Evolutionary conservation across 495 filamentous ascomycete genomes (phyloP).

Genomic region (Penicillium bialowiezense): DNA sequence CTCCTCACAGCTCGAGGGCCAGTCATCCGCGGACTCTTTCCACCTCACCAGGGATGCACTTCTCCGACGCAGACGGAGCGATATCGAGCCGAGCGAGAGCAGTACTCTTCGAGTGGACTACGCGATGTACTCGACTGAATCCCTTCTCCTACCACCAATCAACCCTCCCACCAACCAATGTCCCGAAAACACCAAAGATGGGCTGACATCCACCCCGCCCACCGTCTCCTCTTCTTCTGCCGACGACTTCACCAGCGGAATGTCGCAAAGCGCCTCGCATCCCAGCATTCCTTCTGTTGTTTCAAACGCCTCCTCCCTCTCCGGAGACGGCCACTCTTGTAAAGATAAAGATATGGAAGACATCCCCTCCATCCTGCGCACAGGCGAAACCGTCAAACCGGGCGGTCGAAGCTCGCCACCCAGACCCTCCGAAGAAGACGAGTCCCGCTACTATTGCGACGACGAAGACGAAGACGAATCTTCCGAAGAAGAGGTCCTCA

Average conservation of each 20-base stretch:
- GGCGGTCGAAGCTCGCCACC: conserved; percentile 14
- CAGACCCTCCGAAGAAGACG: conserved; percentile 36
- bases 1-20: conserved; percentile 36
- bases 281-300: conserved; percentile 74
- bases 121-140: conserved; percentile 27
- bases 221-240: conserved; percentile 50
- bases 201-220: conserved; percentile 50
- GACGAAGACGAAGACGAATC: conserved; percentile 44
- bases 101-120: conserved; percentile 21
- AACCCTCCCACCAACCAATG: conserved; percentile 48
- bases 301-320: conserved; percentile 79
- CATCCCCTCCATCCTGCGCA: conserved; percentile 44
- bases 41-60: conserved; percentile 41
- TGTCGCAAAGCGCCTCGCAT: conserved; percentile 65
- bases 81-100: conserved; percentile 31
- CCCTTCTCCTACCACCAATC: conserved; percentile 16
- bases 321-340: conserved; percentile 38
- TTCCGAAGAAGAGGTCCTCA: conserved; percentile 50
- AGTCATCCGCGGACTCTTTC: conserved; percentile 45
- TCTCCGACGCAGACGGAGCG: conserved; percentile 31
- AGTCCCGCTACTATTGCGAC: conserved; percentile 43
- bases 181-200: conserved; percentile 47
- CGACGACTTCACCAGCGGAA: conserved; percentile 55
- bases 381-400: conserved; percentile 45
- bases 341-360: conserved; percentile 33